Evolutionary conservation across 768 basidiomycete species (phyloP).

Genomic region (Serendipita sp.): DNA sequence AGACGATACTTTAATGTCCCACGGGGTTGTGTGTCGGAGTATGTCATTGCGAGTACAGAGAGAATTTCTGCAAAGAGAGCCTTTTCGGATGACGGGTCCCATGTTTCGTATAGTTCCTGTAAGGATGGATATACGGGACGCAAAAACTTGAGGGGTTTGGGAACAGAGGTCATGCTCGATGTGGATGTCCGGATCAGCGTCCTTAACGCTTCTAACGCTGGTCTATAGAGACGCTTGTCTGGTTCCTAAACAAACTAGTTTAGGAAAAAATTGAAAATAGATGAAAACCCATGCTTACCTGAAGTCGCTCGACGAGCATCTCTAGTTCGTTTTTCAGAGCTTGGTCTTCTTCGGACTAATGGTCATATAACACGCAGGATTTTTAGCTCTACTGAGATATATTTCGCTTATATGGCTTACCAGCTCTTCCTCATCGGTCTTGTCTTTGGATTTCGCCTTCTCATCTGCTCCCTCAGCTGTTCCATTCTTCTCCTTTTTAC

Average conservation of each 20-base stretch:
- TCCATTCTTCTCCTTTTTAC: slow-evolving; percentile 39
- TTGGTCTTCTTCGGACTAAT: slow-evolving; percentile 84
- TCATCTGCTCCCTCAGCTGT: slow-evolving; percentile 29
- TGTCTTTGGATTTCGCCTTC: slow-evolving; percentile 22
- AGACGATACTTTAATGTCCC: slow-evolving; percentile 91
- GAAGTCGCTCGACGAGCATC: slow-evolving; percentile 88
- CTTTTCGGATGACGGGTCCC: slow-evolving; percentile 66
- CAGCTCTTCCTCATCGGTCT: slow-evolving; percentile 50
- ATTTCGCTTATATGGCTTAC: slow-evolving; percentile 29
- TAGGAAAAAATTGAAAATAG: not conserved
- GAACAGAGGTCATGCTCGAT: slow-evolving; percentile 97
- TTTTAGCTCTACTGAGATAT: not conserved
- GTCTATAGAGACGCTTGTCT: slow-evolving; percentile 65
- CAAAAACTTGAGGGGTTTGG: slow-evolving; percentile 96
- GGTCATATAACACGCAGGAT: slow-evolving; percentile 3
- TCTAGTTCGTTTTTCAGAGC: slow-evolving; percentile 89
- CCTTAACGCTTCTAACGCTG: slow-evolving; percentile 84
- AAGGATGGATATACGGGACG: slow-evolving; percentile 84
- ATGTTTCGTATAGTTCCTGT: slow-evolving; percentile 66
- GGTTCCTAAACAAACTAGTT: slow-evolving; percentile 45
- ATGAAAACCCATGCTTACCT: slow-evolving; percentile 33
- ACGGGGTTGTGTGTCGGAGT: slow-evolving; percentile 92
- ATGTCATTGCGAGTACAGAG: slow-evolving; percentile 98
- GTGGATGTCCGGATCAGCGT: slow-evolving; percentile 92
- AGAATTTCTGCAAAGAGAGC: slow-evolving; percentile 84